These are phyloP conservation scores for Rhizopus microsporus DNA, from an alignment of 371 early-diverging fungal genomes.

Conservation along the genomic window DNA sequence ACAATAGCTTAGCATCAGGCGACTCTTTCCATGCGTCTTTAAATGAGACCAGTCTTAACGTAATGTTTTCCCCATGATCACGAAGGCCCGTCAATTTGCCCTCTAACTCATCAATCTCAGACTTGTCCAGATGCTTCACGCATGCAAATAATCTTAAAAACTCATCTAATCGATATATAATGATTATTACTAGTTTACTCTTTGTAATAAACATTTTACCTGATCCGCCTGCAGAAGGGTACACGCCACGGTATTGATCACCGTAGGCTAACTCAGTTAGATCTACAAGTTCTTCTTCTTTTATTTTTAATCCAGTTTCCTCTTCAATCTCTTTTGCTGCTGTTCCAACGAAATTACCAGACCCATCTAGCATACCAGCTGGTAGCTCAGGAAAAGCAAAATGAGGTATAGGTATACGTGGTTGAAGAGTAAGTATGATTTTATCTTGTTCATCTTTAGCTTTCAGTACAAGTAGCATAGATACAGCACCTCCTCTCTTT, in stretches of 20 bases:
- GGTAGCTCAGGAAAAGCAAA: conserved; percentile 73
- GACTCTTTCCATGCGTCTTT: conserved; percentile 67
- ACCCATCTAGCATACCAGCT: conserved; percentile 87
- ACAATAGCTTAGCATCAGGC: conserved; percentile 73
- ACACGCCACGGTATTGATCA: conserved; percentile 59
- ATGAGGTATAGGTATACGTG: conserved; percentile 71
- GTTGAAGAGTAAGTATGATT: conserved; percentile 73
- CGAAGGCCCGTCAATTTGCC: conserved; percentile 73
- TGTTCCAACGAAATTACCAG: conserved; percentile 69
- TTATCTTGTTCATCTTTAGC: conserved; percentile 40
- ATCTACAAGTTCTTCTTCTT: conserved; percentile 65
- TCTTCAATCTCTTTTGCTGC: conserved; percentile 72
- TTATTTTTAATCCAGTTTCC: conserved; percentile 66
- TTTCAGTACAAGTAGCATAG: conserved; percentile 67
- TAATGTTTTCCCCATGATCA: conserved; percentile 80
- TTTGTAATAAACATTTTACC: conserved; percentile 22
- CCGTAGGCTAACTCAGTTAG: conserved; percentile 63
- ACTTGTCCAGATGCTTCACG: conserved; percentile 54
- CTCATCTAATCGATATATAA: conserved; percentile 59
- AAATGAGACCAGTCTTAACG: conserved; percentile 63
- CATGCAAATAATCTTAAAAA: conserved; percentile 71
- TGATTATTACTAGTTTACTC: conserved; percentile 1
- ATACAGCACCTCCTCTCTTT: conserved; percentile 78
- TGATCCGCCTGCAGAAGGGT: conserved; percentile 80
- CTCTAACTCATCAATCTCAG: conserved; percentile 58